Evolutionary conservation across 2,329 filamentous ascomycete species (phyloP).

Genomic region (Neonectria sp.): DNA sequence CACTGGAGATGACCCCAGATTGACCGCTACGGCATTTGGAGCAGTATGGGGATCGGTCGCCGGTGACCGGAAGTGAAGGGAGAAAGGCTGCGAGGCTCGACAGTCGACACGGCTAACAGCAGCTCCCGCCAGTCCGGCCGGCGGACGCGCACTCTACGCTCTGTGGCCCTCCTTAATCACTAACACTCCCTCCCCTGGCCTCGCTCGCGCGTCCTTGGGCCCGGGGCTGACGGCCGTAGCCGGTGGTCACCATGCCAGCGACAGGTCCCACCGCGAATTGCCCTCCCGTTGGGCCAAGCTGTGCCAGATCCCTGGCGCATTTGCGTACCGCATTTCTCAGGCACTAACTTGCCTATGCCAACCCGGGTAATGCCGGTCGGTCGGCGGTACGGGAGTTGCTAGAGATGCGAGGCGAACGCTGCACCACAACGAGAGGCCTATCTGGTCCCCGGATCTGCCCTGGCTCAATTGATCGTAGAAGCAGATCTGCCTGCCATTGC

Average conservation of each 20-base stretch:
- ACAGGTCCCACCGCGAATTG: constrained; percentile 38
- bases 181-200: background rate
- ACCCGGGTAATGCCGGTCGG: constrained; percentile 50
- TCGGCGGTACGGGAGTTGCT: constrained; percentile 49
- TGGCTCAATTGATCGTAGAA: constrained; percentile 37
- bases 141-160: constrained; percentile 7
- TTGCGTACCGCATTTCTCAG: constrained; percentile 43
- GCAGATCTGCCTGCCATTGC: background rate
- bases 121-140: constrained; percentile 17
- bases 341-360: constrained; percentile 40
- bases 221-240: constrained; percentile 24
- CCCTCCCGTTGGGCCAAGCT: constrained; percentile 39
- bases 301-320: constrained; percentile 24
- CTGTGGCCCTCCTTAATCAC: too few species aligned
- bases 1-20: constrained; percentile 41
- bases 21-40: constrained; percentile 38
- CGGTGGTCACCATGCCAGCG: constrained; percentile 44
- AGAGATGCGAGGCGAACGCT: constrained; percentile 35
- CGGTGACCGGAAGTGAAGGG: constrained; percentile 26
- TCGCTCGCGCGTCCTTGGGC: background rate
- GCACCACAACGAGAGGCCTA: constrained; percentile 12
- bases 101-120: background rate
- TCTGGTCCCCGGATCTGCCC: constrained; percentile 19
- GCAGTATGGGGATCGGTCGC: constrained; percentile 24
- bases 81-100: constrained; percentile 15